Conservation (phyloP, 352 stramenopile species). For the Globisporangium echinulatum region DNA sequence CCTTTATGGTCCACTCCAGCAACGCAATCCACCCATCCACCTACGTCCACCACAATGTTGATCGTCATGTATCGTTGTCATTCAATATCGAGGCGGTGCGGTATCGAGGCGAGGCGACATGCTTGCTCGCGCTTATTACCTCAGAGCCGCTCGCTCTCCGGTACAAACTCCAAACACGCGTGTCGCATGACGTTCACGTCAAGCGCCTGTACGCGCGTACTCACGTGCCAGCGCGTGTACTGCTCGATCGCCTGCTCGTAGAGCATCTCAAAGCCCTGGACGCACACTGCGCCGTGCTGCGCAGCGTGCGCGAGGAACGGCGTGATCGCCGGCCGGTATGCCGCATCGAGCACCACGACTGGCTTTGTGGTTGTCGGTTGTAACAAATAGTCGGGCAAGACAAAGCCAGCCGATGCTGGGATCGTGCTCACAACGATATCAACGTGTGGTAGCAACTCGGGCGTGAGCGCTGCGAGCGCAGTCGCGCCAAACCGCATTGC, state of each 20-base stretch:
- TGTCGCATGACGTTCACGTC: constrained; percentile 52
- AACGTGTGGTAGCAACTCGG: constrained; percentile 44
- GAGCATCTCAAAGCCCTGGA: constrained; percentile 98
- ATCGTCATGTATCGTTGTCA: background rate
- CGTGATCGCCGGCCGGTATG: constrained; percentile 96
- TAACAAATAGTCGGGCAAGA: constrained; percentile 66
- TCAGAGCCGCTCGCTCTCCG: constrained; percentile 39
- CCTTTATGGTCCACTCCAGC: no score
- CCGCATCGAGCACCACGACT: constrained; percentile 94
- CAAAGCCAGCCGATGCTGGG: constrained; percentile 84
- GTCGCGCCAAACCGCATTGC: constrained; percentile 85
- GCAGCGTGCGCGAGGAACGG: constrained; percentile 89
- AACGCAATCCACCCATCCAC: no score
- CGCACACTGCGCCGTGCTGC: constrained; percentile 74
- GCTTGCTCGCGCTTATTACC: background rate
- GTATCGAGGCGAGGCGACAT: no score
- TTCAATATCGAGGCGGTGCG: no score
- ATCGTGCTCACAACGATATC: constrained; percentile 95
- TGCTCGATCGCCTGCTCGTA: constrained; percentile 97
- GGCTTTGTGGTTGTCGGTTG: background rate
- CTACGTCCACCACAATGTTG: background rate
- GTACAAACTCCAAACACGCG: constrained; percentile 50
- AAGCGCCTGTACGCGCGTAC: constrained; percentile 32
- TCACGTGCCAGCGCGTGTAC: constrained; percentile 92
- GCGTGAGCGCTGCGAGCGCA: constrained; percentile 43